Conservation (phyloP, 2,329 filamentous ascomycete species). For the Camillea tinctor region DNA sequence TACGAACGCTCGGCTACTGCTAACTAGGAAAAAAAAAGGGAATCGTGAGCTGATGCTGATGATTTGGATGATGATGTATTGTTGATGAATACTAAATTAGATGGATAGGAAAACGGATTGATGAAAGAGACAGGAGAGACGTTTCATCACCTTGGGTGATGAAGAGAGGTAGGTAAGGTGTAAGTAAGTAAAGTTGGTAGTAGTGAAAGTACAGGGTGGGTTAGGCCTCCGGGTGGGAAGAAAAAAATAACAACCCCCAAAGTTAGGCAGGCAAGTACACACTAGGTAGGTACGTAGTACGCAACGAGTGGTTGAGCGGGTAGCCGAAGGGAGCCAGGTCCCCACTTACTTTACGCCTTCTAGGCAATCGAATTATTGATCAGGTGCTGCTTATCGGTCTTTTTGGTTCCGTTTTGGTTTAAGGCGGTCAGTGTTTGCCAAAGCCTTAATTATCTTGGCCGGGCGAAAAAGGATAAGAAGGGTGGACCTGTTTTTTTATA, state of each 20-base stretch:
- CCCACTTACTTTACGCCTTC: neutral
- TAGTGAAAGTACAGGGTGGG: no score
- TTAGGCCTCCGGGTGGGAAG: neutral
- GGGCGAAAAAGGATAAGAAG: neutral
- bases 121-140: neutral
- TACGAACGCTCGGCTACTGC: slow-evolving; percentile 5
- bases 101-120: slow-evolving; percentile 1
- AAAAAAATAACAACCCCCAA: no score
- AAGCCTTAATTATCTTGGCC: neutral
- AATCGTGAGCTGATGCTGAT: neutral
- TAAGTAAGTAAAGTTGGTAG: neutral
- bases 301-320: neutral
- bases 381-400: neutral
- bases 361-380: neutral
- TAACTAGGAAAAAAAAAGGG: neutral
- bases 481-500: no score
- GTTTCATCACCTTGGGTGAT: neutral
- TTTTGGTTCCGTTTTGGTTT: no score
- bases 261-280: neutral
- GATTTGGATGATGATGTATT: neutral
- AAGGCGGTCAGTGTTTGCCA: neutral
- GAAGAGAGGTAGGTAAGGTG: neutral
- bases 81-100: slow-evolving; percentile 1
- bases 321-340: neutral
- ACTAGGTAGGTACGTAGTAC: neutral